A percentile compares a stretch with the other conserved stretches of the same genome.
phyloP scores from a whole-genome alignment of 371 early-diverging fungal species.

The Mucor ambiguus region DNA sequence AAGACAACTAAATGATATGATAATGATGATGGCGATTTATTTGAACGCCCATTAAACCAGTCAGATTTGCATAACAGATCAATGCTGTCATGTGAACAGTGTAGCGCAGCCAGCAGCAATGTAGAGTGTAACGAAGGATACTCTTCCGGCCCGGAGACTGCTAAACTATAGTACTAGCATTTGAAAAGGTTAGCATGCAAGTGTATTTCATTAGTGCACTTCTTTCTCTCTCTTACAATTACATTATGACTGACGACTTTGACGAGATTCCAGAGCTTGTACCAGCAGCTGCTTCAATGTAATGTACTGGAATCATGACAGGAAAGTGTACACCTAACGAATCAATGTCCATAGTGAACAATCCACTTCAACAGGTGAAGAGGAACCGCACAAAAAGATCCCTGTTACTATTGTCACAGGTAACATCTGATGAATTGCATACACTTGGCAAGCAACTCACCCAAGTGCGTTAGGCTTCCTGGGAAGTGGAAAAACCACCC shows the following conservation, averaged over 20 bases:
- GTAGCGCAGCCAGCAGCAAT: background rate
- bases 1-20: background rate
- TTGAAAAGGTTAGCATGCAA: background rate
- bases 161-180: background rate
- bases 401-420: constrained; percentile 80
- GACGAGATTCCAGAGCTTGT: constrained; percentile 64
- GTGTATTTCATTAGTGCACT: background rate
- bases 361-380: background rate
- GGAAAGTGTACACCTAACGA: background rate
- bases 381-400: constrained; percentile 45
- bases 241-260: constrained; percentile 30
- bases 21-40: too few species aligned
- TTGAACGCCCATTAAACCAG: background rate
- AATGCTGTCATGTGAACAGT: background rate
- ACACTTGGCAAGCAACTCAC: background rate
- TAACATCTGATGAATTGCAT: constrained; percentile 3
- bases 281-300: constrained; percentile 26
- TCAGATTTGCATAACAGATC: background rate
- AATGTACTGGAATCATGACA: background rate
- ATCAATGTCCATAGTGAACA: background rate
- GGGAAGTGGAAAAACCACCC: constrained; percentile 95
- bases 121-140: background rate
- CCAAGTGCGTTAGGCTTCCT: constrained; percentile 61
- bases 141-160: background rate
- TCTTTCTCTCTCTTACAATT: background rate